These are phyloP conservation scores for Colletotrichum echinochloae DNA, from an alignment of 2,329 filamentous ascomycete genomes.

Conservation along the genomic window DNA sequence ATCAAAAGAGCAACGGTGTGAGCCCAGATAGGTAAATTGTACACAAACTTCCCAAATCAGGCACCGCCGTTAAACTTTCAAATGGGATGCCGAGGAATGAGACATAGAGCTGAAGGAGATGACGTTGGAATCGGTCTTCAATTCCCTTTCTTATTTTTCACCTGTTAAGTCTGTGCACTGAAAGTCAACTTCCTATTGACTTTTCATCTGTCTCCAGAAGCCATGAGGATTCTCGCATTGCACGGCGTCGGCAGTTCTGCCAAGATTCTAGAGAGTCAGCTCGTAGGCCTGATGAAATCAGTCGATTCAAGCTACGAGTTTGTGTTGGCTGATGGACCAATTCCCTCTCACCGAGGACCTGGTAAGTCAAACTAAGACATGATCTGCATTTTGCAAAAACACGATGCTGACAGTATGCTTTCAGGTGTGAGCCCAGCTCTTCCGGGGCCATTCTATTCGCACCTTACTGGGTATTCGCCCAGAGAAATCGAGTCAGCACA, in stretches of 20 bases:
- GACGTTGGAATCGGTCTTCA: too few relatives aligned
- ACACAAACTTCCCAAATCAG: conserved; percentile 16
- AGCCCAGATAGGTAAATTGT: background rate
- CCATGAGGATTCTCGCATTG: conserved; percentile 32
- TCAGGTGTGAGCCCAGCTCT: conserved; percentile 23
- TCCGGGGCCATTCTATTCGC: conserved; percentile 23
- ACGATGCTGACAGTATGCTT: background rate
- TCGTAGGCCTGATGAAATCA: conserved; percentile 18
- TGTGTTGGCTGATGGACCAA: conserved; percentile 28
- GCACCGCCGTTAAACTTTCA: too few relatives aligned
- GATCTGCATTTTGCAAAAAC: too few relatives aligned
- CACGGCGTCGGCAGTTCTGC: conserved; percentile 33
- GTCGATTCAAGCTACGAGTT: conserved; percentile 39
- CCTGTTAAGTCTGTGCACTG: too few relatives aligned
- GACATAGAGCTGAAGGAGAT: too few relatives aligned
- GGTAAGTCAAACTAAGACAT: too few relatives aligned
- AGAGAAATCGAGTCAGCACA: conserved; percentile 17
- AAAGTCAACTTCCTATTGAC: too few relatives aligned
- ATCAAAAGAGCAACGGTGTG: too few relatives aligned
- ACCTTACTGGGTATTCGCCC: conserved; percentile 20
- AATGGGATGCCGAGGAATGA: too few relatives aligned
- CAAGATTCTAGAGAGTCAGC: conserved; percentile 29
- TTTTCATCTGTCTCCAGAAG: too few relatives aligned
- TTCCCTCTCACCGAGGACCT: conserved; percentile 28
- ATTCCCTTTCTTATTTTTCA: too few relatives aligned